Conservation (phyloP, 805 yeast genomes). For the Nakazawaea populi region DNA sequence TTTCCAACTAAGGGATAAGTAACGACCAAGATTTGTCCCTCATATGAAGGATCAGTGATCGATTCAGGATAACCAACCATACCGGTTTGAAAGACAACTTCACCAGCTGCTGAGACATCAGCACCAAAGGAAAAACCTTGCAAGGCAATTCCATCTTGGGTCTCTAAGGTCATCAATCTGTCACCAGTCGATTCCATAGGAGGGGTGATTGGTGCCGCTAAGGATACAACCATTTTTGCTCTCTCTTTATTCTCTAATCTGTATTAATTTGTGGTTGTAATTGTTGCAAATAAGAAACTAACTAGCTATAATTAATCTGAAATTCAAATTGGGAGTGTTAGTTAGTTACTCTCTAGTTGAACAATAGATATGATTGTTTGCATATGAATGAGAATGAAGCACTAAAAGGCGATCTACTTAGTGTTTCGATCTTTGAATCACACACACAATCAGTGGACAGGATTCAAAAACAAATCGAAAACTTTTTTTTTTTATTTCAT, state of each 20-base stretch:
- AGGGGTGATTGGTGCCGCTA: slow-evolving; percentile 83
- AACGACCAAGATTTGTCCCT: slow-evolving; percentile 94
- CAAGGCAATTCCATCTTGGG: slow-evolving; percentile 77
- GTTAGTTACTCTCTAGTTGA: no score
- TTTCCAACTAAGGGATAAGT: slow-evolving; percentile 97
- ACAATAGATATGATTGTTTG: neutral
- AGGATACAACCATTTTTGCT: slow-evolving; percentile 32
- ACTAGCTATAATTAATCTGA: neutral
- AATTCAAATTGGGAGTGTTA: neutral
- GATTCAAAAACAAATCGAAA: neutral
- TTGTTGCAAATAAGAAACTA: neutral
- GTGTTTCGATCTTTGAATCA: no score
- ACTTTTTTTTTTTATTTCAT: neutral
- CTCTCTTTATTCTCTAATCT: neutral
- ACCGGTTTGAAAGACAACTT: slow-evolving; percentile 98
- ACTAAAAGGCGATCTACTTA: no score
- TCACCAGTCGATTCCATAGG: slow-evolving; percentile 82
- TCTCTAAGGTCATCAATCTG: slow-evolving; percentile 80
- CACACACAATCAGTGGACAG: no score
- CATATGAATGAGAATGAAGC: neutral
- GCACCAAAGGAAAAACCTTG: slow-evolving; percentile 99
- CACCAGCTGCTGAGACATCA: slow-evolving; percentile 84
- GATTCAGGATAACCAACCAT: slow-evolving; percentile 99
- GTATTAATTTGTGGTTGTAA: neutral
- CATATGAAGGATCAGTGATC: slow-evolving; percentile 96